Base-by-base conservation (phyloP, 2,329 filamentous ascomycete species). In the Dothistroma septosporum region DNA sequence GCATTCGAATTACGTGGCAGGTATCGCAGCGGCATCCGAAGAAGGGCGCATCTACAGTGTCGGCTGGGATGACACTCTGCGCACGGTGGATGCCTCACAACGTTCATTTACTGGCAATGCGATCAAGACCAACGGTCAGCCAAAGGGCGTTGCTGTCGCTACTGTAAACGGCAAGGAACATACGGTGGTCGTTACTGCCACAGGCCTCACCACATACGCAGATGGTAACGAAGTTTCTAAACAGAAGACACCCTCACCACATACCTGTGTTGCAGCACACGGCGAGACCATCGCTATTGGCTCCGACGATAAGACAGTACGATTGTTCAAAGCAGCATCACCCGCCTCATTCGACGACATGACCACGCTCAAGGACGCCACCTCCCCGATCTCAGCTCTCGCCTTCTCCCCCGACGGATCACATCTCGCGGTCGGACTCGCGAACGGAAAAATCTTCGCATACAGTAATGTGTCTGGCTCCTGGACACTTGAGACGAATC, bases 21-120 rank as follows among this genome's bases (percentile, higher is more conserved):
- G 90, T 55, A 87, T 99, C 65, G 80, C 87, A 2, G 78, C 85
- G 0, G 79, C 79, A 8, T 73, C 80, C 1, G 73, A 77, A 56
- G 73, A 73, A 60, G 74, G 74, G 33, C 72, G 86, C 66, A 85
- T 91, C n/a, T 92, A 90, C 77, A 93, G 88, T 70, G 89, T 93
- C 57, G 92, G 88, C 64, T 99, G 93, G 94, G 94, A 99, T 72
- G 94, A 99, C 74, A 91, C 88, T 0, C 80, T 97, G 37, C 88
- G 92, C 64, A 88, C 85, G 48, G 82, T 95, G 37, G 92, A 96
- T 66, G 82, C 88, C 61, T 82, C 86, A 0, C 85, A 87, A 56
- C 88, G 86, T 70, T 90, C 87, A 0, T 97, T 95, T 74, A 82
- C 87, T 6, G 91, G 89, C 58, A 81, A 82, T 54, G 80, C 85